phyloP scores from a whole-genome alignment of 2,329 filamentous ascomycete species.

The Stagonosporopsis vannaccii region DNA sequence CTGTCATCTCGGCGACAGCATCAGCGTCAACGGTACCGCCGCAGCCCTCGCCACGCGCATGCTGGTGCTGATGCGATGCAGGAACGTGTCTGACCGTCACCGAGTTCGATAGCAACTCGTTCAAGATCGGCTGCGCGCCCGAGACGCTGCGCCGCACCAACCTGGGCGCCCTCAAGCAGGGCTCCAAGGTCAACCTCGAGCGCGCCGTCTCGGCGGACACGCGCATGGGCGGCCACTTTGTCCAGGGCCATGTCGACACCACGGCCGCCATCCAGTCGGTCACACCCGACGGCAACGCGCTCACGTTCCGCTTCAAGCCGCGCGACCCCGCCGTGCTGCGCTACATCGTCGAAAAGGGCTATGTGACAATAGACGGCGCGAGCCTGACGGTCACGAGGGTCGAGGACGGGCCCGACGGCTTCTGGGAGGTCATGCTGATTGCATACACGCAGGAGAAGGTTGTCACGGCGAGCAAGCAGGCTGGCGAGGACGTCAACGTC shows the following conservation, averaged over 20 bases:
- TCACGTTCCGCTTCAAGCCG: conserved; percentile 85
- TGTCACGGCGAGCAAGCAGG: conserved; percentile 78
- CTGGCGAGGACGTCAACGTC: conserved; percentile 85
- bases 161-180: conserved; percentile 74
- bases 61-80: conserved; percentile 30
- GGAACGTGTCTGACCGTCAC: conserved; percentile 91
- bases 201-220: conserved; percentile 89
- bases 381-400: conserved; percentile 92
- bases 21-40: conserved; percentile 80
- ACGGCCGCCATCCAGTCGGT: conserved; percentile 77
- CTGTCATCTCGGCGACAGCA: conserved; percentile 88
- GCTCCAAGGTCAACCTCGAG: conserved; percentile 86
- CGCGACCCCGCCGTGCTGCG: conserved; percentile 72
- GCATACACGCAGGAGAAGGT: conserved; percentile 94
- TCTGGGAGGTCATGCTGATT: conserved; percentile 96
- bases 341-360: conserved; percentile 97
- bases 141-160: conserved; percentile 97
- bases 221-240: conserved; percentile 97
- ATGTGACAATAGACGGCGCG: conserved; percentile 90
- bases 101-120: conserved; percentile 66
- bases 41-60: background rate
- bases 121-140: conserved; percentile 93
- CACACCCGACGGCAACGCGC: conserved; percentile 84
- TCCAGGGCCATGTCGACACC: conserved; percentile 96
- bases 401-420: conserved; percentile 79